phyloP scores from a whole-genome alignment of 345 rosid species.

The Populus nigra region DNA sequence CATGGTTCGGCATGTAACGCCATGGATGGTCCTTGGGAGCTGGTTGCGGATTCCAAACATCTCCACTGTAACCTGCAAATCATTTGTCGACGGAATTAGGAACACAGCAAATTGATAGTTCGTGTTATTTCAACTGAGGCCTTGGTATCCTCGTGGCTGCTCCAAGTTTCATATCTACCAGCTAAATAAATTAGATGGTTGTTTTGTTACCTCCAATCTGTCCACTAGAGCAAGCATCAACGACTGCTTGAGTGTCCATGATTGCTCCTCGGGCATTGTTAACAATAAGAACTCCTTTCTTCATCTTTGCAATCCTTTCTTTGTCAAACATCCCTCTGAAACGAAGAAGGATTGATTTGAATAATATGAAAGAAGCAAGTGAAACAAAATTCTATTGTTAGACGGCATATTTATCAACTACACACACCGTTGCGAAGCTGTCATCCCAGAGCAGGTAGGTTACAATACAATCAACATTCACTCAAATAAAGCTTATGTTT shows the following conservation, averaged over 20 bases:
- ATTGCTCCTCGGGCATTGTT: slow-evolving; percentile 97
- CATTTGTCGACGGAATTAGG: neutral
- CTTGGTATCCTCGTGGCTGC: too few relatives aligned
- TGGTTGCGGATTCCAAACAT: slow-evolving; percentile 93
- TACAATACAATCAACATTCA: too few relatives aligned
- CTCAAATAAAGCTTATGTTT: too few relatives aligned
- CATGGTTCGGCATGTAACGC: slow-evolving; percentile 98
- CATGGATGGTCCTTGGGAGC: slow-evolving; percentile 98
- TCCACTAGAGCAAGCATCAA: slow-evolving; percentile 74
- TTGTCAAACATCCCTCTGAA: slow-evolving; percentile 73
- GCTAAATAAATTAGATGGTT: neutral
- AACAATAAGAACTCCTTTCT: slow-evolving; percentile 83
- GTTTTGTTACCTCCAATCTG: slow-evolving; percentile 62
- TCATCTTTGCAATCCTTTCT: slow-evolving; percentile 74
- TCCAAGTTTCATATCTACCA: too few relatives aligned
- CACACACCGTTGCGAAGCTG: too few relatives aligned
- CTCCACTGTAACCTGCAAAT: slow-evolving; percentile 80
- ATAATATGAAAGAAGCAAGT: neutral
- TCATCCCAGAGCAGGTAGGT: too few relatives aligned
- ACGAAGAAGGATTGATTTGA: slow-evolving; percentile 1
- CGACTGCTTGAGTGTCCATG: slow-evolving; percentile 88
- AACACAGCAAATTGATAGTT: neutral
- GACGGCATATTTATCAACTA: too few relatives aligned
- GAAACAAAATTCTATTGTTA: too few relatives aligned
- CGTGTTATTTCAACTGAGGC: neutral